These are phyloP conservation scores for Yarrowia phangngaensis DNA, from an alignment of 805 yeast species.

Conservation along the genomic window DNA sequence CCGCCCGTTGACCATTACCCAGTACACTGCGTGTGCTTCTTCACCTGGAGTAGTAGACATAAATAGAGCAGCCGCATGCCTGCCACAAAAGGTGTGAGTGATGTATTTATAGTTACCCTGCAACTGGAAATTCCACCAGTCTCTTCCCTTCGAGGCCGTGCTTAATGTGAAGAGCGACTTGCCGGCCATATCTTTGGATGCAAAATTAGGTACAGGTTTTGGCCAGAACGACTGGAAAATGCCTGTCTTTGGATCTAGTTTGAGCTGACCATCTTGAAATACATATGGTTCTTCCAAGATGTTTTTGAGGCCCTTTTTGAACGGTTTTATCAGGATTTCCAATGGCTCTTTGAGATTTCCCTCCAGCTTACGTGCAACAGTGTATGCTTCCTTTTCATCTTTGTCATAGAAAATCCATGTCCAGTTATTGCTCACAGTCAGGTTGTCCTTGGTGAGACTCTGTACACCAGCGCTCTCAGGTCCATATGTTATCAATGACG, in stretches of 20 bases:
- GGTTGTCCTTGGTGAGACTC: background rate
- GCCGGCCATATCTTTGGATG: background rate
- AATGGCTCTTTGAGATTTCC: slow-evolving; percentile 2
- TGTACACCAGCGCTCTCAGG: background rate
- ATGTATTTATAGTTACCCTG: slow-evolving; percentile 10
- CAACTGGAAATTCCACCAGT: slow-evolving; percentile 24
- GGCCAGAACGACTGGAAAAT: slow-evolving; percentile 9
- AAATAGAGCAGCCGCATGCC: slow-evolving; percentile 1
- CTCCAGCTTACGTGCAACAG: background rate
- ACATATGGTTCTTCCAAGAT: slow-evolving; percentile 1
- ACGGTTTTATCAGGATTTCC: background rate
- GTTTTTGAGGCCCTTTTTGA: background rate
- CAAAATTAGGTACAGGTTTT: background rate
- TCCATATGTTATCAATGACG: background rate
- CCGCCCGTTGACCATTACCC: slow-evolving; percentile 7
- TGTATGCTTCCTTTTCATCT: background rate
- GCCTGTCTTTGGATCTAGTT: slow-evolving; percentile 3
- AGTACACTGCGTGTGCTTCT: background rate
- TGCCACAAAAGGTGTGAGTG: slow-evolving; percentile 2
- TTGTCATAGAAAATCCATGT: slow-evolving; percentile 10
- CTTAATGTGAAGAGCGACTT: slow-evolving; percentile 11
- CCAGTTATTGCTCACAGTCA: slow-evolving; percentile 21
- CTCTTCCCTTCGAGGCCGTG: slow-evolving; percentile 1
- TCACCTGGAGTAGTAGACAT: slow-evolving; percentile 3
- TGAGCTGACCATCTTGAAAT: slow-evolving; percentile 10